Evolutionary conservation across 2,329 filamentous ascomycete genomes (phyloP).

Genomic region (Aureobasidium sp.): DNA sequence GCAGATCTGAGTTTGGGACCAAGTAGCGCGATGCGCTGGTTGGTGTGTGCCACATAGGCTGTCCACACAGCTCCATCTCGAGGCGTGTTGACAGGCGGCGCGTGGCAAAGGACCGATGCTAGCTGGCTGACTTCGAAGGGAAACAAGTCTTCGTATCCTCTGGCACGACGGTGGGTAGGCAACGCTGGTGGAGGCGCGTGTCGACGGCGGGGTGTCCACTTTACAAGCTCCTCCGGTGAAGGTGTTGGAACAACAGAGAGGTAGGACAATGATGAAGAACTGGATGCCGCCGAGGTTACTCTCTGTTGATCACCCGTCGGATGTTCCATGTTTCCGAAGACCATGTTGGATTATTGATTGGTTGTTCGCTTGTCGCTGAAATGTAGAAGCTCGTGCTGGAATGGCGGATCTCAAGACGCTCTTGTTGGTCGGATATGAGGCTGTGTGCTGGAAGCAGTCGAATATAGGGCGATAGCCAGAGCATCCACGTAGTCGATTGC

Average conservation of each 20-base stretch:
- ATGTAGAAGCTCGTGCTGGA: background rate
- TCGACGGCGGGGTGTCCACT: background rate
- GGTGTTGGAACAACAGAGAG: background rate
- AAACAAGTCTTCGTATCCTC: background rate
- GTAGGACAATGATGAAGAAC: conserved; percentile 1
- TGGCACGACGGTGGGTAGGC: conserved; percentile 1
- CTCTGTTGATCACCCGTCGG: background rate
- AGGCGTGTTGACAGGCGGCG: background rate
- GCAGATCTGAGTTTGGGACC: conserved; percentile 20
- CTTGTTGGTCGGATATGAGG: background rate
- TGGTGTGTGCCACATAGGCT: background rate
- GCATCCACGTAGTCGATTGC: background rate
- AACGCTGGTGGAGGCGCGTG: conserved; percentile 2
- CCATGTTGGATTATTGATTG: background rate
- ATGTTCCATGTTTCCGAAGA: background rate
- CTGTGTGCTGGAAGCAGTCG: background rate
- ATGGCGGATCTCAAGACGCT: background rate
- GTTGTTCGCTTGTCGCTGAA: background rate
- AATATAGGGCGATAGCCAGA: too few relatives aligned
- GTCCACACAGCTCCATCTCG: conserved; percentile 4
- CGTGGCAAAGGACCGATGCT: background rate
- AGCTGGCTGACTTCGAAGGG: conserved; percentile 12
- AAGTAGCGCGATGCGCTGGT: background rate
- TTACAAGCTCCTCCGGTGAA: background rate
- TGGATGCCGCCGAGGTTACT: background rate